Conservation (phyloP, 495 filamentous ascomycete genomes). For the Penicillium bovifimosum region DNA sequence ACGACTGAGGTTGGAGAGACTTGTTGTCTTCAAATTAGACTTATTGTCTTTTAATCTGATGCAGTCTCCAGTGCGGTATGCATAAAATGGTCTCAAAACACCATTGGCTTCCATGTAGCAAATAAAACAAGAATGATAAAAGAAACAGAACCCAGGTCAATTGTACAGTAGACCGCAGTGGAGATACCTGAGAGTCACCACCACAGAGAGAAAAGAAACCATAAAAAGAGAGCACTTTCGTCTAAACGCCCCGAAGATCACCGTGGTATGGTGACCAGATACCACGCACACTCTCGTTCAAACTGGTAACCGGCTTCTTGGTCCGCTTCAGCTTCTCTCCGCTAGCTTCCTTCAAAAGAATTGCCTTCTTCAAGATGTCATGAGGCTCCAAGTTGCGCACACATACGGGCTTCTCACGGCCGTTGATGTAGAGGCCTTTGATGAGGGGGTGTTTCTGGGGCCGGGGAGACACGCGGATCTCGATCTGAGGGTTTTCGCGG, state of each 20-base stretch:
- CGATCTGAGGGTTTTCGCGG: constrained; percentile 74
- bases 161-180: constrained; percentile 28
- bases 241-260: constrained; percentile 39
- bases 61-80: constrained; percentile 10
- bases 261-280: constrained; percentile 95
- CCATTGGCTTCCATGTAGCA: constrained; percentile 1
- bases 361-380: constrained; percentile 77
- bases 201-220: constrained; percentile 15
- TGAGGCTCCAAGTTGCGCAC: constrained; percentile 76
- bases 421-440: constrained; percentile 85
- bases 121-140: constrained; percentile 13
- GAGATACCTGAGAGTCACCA: constrained; percentile 10
- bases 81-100: constrained; percentile 6
- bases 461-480: constrained; percentile 84
- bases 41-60: not conserved
- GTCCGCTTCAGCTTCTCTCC: constrained; percentile 78
- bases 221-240: constrained; percentile 19
- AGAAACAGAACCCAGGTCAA: constrained; percentile 22
- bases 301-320: constrained; percentile 76
- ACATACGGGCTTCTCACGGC: constrained; percentile 77
- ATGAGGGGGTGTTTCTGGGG: constrained; percentile 83
- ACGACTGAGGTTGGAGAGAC: not conserved
- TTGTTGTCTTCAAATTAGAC: not conserved
- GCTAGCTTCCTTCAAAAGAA: constrained; percentile 73
- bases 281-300: constrained; percentile 89